phyloP scores from a whole-genome alignment of 352 stramenopile species.

The Phytophthora capsici region DNA sequence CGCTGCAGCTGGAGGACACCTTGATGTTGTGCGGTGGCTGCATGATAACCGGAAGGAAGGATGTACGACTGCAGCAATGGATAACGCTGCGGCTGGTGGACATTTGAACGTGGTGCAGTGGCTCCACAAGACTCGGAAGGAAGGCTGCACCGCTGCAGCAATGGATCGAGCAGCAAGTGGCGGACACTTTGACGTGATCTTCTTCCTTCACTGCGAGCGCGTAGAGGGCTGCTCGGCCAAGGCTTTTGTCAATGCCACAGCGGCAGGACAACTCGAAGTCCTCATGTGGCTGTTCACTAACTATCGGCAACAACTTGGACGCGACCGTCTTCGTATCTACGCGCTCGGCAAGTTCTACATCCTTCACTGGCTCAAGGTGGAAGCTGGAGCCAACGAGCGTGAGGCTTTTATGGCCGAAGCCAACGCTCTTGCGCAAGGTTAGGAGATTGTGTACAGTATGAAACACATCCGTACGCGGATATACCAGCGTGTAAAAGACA shows the following conservation, averaged over 20 bases:
- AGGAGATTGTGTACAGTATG: slow-evolving; percentile 29
- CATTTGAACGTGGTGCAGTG: slow-evolving; percentile 27
- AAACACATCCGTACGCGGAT: slow-evolving; percentile 15
- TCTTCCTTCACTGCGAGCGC: slow-evolving; percentile 32
- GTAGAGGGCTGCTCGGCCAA: slow-evolving; percentile 20
- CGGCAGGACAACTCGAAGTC: slow-evolving; percentile 37
- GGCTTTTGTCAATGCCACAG: slow-evolving; percentile 42
- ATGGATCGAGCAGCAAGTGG: slow-evolving; percentile 29
- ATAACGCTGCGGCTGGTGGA: slow-evolving; percentile 24
- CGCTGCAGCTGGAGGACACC: slow-evolving; percentile 15
- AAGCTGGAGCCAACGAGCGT: slow-evolving; percentile 20
- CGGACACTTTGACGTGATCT: slow-evolving; percentile 26
- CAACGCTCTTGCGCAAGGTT: slow-evolving; percentile 22
- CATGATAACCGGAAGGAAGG: slow-evolving; percentile 33
- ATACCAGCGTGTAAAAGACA: slow-evolving; percentile 13
- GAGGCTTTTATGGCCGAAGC: slow-evolving; percentile 28
- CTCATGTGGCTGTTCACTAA: slow-evolving; percentile 41
- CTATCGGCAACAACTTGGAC: slow-evolving; percentile 26
- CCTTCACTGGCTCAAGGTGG: slow-evolving; percentile 36
- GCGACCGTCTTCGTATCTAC: slow-evolving; percentile 39
- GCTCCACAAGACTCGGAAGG: slow-evolving; percentile 22
- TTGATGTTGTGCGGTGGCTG: slow-evolving; percentile 36
- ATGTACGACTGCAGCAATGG: slow-evolving; percentile 28
- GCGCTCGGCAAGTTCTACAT: slow-evolving; percentile 43
- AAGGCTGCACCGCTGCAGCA: slow-evolving; percentile 27